Evolutionary conservation across 805 yeast genomes (phyloP).

Genomic region (Candida palmyrensis): DNA sequence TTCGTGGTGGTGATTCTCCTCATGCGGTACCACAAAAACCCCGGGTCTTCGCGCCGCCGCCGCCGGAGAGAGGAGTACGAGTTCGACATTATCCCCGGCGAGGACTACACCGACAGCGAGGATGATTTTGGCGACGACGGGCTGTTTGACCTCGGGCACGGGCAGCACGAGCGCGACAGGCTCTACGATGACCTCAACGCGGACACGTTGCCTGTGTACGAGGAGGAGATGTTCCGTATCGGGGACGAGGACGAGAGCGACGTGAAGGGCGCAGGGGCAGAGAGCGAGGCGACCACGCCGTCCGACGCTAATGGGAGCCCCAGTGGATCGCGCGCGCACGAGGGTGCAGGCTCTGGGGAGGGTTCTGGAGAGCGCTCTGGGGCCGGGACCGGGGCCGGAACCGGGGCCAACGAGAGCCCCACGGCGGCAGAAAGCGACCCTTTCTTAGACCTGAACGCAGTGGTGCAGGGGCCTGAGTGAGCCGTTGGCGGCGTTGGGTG

Average conservation of each 20-base stretch:
- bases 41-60: constrained; percentile 42
- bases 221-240: constrained; percentile 35
- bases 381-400: too few species aligned
- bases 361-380: too few species aligned
- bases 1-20: constrained; percentile 43
- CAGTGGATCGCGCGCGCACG: too few species aligned
- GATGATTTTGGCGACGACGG: constrained; percentile 24
- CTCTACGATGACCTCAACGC: constrained; percentile 39
- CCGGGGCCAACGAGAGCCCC: too few species aligned
- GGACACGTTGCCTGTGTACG: constrained; percentile 30
- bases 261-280: too few species aligned
- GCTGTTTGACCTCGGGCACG: constrained; percentile 28
- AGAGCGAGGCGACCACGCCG: too few species aligned
- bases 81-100: constrained; percentile 72
- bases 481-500: too few species aligned
- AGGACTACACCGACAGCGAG: constrained; percentile 43
- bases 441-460: too few species aligned
- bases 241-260: constrained; percentile 39
- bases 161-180: constrained; percentile 34
- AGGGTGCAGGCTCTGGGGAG: too few species aligned
- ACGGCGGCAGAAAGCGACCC: too few species aligned
- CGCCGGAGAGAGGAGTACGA: constrained; percentile 69
- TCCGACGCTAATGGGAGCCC: too few species aligned
- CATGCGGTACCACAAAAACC: constrained; percentile 40
- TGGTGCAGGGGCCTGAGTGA: too few species aligned